These are phyloP conservation scores for Amylostereum chailletii DNA, from an alignment of 1,284 basidiomycete genomes.

Conservation along the genomic window DNA sequence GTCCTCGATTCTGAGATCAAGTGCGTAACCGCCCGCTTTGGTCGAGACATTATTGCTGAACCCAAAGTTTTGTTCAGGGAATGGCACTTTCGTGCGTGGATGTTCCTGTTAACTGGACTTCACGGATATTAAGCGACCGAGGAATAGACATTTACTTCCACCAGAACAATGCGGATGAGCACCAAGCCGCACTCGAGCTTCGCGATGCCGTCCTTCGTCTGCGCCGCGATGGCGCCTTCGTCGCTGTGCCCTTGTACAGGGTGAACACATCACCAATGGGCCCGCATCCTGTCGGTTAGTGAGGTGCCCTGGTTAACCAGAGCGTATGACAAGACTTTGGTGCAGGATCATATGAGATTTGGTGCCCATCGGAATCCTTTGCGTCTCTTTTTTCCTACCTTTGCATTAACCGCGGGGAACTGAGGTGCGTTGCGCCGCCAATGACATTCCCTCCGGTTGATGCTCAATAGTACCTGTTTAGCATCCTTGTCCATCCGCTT, in stretches of 20 bases:
- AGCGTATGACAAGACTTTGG: not conserved
- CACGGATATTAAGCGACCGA: not conserved
- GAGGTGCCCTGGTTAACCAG: not conserved
- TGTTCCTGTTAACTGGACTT: too few species aligned
- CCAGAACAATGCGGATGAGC: slow-evolving; percentile 54
- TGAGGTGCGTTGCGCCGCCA: slow-evolving; percentile 39
- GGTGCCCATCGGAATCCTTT: slow-evolving; percentile 67
- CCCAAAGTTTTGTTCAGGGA: slow-evolving; percentile 33
- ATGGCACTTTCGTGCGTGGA: slow-evolving; percentile 63
- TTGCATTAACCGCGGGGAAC: slow-evolving; percentile 50
- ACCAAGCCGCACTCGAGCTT: slow-evolving; percentile 55
- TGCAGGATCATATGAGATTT: slow-evolving; percentile 69
- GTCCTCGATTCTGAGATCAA: slow-evolving; percentile 61
- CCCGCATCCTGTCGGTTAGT: slow-evolving; percentile 66
- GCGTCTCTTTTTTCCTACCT: slow-evolving; percentile 65
- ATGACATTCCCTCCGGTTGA: not conserved
- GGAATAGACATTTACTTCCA: slow-evolving; percentile 66
- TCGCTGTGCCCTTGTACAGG: slow-evolving; percentile 64
- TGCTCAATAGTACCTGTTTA: slow-evolving; percentile 14
- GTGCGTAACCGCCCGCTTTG: slow-evolving; percentile 25
- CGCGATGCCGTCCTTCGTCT: slow-evolving; percentile 63
- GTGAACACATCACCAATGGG: slow-evolving; percentile 63
- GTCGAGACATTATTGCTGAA: not conserved
- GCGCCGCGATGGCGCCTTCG: slow-evolving; percentile 63
- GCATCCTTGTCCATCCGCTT: slow-evolving; percentile 63